phyloP scores from a whole-genome alignment of 1,284 basidiomycete species.

The Ceratobasidium sp. region DNA sequence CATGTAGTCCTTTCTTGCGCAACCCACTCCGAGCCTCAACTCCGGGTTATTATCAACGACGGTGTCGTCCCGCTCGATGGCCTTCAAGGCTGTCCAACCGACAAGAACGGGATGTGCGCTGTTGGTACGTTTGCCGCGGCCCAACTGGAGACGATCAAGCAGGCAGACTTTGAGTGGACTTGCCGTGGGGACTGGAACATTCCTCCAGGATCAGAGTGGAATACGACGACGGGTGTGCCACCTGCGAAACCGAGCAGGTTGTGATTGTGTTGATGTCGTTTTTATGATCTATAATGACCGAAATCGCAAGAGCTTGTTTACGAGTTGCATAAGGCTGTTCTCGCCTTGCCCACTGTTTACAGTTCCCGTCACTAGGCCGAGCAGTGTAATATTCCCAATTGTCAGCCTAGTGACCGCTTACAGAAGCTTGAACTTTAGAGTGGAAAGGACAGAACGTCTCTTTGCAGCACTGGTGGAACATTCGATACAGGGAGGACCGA shows the following conservation, averaged over 20 bases:
- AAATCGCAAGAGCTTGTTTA: too few relatives aligned
- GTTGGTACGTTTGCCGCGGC: conserved; percentile 79
- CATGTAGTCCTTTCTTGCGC: conserved; percentile 67
- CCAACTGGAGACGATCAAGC: conserved; percentile 73
- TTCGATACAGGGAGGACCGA: too few relatives aligned
- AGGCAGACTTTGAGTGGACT: conserved; percentile 82
- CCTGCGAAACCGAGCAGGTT: conserved; percentile 52
- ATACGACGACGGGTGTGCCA: conserved; percentile 67
- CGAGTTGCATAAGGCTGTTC: too few relatives aligned
- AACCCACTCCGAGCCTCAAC: conserved; percentile 65
- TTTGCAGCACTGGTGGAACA: too few relatives aligned
- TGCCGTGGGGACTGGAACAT: conserved; percentile 80
- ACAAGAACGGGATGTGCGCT: conserved; percentile 84
- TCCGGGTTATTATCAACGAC: conserved; percentile 88
- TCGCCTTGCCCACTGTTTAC: too few relatives aligned
- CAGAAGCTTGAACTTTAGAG: too few relatives aligned
- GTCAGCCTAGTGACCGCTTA: too few relatives aligned
- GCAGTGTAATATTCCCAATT: too few relatives aligned
- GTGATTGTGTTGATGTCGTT: too few relatives aligned
- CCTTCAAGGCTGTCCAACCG: conserved; percentile 75
- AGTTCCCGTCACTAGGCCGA: too few relatives aligned
- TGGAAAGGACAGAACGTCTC: too few relatives aligned
- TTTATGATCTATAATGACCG: too few relatives aligned
- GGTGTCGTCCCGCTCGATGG: conserved; percentile 85
- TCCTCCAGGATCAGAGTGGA: conserved; percentile 67